A percentile compares a stretch with the other conserved stretches of the same genome.
Conservation (phyloP, 2,329 filamentous ascomycete genomes). For the Tolypocladium capitatum region DNA sequence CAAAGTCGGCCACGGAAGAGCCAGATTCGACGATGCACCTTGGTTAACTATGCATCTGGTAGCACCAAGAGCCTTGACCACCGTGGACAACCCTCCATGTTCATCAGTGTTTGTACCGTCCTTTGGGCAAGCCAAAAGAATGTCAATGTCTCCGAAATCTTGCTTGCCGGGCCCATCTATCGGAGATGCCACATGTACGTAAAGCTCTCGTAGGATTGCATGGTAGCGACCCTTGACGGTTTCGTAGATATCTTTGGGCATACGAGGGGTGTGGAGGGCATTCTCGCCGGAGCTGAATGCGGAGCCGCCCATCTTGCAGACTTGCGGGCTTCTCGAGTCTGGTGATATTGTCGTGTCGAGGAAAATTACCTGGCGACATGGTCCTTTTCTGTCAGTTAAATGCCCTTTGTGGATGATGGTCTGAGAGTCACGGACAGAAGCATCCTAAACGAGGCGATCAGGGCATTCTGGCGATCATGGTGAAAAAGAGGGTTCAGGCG, state of each 20-base stretch:
- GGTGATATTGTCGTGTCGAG: not conserved
- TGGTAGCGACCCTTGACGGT: slow-evolving; percentile 32
- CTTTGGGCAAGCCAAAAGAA: slow-evolving; percentile 38
- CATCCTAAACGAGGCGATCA: no score
- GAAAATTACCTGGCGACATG: no score
- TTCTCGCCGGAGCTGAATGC: slow-evolving; percentile 37
- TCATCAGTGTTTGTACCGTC: not conserved
- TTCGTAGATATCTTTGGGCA: slow-evolving; percentile 45
- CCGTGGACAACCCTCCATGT: slow-evolving; percentile 17
- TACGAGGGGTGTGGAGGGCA: slow-evolving; percentile 49
- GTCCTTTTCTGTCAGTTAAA: not conserved
- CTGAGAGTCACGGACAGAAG: not conserved
- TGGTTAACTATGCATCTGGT: slow-evolving; percentile 18
- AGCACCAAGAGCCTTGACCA: slow-evolving; percentile 29
- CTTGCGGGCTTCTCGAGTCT: not conserved
- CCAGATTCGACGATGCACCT: slow-evolving; percentile 28
- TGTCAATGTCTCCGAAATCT: slow-evolving; percentile 61
- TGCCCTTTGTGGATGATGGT: not conserved
- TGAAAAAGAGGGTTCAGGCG: no score
- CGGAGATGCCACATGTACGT: slow-evolving; percentile 41
- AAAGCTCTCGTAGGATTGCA: slow-evolving; percentile 35
- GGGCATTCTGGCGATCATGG: no score
- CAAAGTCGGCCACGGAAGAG: slow-evolving; percentile 38
- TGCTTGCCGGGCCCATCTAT: slow-evolving; percentile 57
- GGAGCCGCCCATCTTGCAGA: slow-evolving; percentile 48